Base-by-base conservation (phyloP, 441 rosid genomes). In the Erodium moschatum region DNA sequence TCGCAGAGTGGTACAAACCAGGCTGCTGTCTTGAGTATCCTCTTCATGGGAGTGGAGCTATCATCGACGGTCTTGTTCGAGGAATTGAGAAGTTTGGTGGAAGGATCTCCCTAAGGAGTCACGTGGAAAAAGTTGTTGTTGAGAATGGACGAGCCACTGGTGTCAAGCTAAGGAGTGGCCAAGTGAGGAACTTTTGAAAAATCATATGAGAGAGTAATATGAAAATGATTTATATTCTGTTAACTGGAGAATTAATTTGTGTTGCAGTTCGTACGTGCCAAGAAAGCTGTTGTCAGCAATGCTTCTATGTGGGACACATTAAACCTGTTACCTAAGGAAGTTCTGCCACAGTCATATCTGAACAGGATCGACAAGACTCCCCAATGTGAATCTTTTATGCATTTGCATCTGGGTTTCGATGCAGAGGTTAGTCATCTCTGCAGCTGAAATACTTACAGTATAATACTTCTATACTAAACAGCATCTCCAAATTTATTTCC, bases 231-330 rank as follows among this genome's bases (percentile, higher is more conserved):
- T 50, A 15, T n/a, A 50, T 50, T 50, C 58, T 16, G 18, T 50
- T 50, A 72, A 21, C 61, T 33, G 38, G 62, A 73, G 15, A 64
- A 63, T 64, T 44, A 9, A 63, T 65, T 21, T 67, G 48, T 42
- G 66, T 40, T 80, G 78, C 85, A 92, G 98, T 83, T 90, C 42
- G 70, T 92, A 69, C 85, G 85, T 67, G 96, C 98, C 68, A 82
- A 82, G 79, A 90, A 85, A 76, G 97, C 97, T 64, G 92, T 92
- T 0, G 87, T 92, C 11, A 89, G 98, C 80, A 92, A 92, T 68
- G 97, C 98, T 10, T 92, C 92, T 1, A 90, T 87, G 96, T 92
- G 97, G 98, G 92, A 90, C 78, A 90, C 97, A 2, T 75, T 86
- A 69, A 85, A 81, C 52, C 79, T 92, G 72, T 77, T 92, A 74